Evolutionary conservation across 2,329 filamentous ascomycete species (phyloP), one percentile per base, ranked within the genome.

Genomic region (Xylaria sp.): DNA sequence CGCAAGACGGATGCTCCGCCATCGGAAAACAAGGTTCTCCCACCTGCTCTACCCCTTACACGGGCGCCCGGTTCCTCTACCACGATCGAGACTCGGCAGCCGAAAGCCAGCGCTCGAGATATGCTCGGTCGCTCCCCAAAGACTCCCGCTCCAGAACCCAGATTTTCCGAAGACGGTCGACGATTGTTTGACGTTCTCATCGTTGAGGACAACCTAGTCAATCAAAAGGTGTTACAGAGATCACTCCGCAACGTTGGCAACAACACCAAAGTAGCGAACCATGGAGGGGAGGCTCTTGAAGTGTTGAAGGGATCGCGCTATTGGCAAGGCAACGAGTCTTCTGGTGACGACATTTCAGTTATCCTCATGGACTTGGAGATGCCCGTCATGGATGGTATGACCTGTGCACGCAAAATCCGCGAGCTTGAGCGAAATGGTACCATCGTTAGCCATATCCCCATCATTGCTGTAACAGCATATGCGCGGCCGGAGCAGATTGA

Each of bases 291-390:
- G 75, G 89, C 89, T 0, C 80, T 91, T 1, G 86, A 90, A 58
- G 83, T 85, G 54, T 76, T 91, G 41, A 82, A 86, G 68, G 83
- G 81, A 58, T 89, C 88, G 9, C 82, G 83, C 6, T 89, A 87
- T 76, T 89, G 88, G 88, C 76, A 78, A 25, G 84, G 84, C 15
- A 80, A 84, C 9, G 83, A 84, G 69, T 68, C 78, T 18, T 79
- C 82, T 15, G 85, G 85, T 2, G 79, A 84, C 9, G 85, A 89
- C 57, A 85, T 92, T 28, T 88, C 89, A 9, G 84, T 94, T 55
- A 90, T 94, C 13, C 79, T 94, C 6, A 94, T 94, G 92, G 92
- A 94, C 76, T 84, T 94, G 57, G 92, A 94, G 75, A 94, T 94
- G 92, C 92, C 92, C 0, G 86, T 94, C 52, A 94, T 94, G 92